A percentile compares a stretch with the other conserved stretches of the same genome.
Conservation (phyloP, 2,329 filamentous ascomycete species). For the Nothopassalora personata region DNA sequence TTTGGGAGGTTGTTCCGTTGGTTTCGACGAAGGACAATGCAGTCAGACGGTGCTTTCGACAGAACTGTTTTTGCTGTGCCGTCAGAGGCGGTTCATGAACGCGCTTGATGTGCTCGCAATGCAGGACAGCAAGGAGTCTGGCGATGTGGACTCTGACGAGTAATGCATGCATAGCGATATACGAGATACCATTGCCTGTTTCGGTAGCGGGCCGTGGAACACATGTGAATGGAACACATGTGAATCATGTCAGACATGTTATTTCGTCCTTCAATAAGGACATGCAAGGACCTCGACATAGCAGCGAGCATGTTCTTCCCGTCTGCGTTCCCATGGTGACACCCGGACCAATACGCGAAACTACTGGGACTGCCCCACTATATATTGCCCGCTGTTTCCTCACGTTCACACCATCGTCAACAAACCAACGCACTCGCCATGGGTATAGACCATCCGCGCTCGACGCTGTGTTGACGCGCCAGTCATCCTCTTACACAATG, state of each 20-base stretch:
- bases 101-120: conserved; percentile 4
- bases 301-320: neutral
- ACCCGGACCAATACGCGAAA: neutral
- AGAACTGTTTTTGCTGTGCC: conserved; percentile 5
- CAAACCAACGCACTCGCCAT: neutral
- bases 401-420: neutral
- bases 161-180: conserved; percentile 21
- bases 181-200: conserved; percentile 15
- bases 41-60: neutral
- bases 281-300: neutral
- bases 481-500: neutral
- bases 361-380: neutral
- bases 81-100: neutral
- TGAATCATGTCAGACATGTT: neutral
- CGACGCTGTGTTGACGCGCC: neutral
- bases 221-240: neutral
- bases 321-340: neutral
- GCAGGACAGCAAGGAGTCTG: conserved; percentile 12
- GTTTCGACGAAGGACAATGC: neutral
- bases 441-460: neutral
- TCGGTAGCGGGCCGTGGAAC: neutral
- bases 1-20: conserved; percentile 2
- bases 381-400: neutral
- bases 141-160: conserved; percentile 13
- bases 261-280: neutral